These are phyloP conservation scores for Cercospora nicotianae DNA, from an alignment of 2,329 filamentous ascomycete genomes.

Conservation along the genomic window DNA sequence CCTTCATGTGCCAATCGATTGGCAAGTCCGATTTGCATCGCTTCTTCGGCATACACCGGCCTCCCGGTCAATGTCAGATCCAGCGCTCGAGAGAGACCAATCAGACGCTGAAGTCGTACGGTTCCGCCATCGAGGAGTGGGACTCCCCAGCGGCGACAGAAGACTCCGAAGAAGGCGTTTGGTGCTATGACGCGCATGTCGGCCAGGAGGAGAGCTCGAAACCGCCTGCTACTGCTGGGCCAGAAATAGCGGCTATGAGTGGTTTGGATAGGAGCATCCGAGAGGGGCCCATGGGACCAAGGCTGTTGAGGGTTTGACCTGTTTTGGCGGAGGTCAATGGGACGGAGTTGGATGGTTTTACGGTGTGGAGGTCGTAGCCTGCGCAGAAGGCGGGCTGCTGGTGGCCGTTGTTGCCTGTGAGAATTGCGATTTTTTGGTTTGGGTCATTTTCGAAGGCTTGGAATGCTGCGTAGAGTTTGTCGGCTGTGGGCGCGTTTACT, in stretches of 20 bases:
- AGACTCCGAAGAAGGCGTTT: conserved; percentile 57
- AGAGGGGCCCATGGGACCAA: conserved; percentile 56
- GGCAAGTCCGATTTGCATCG: conserved; percentile 54
- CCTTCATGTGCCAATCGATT: conserved; percentile 55
- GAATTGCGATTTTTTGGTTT: conserved; percentile 49
- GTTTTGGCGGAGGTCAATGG: neutral
- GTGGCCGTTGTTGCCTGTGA: conserved; percentile 43
- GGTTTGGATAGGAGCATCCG: conserved; percentile 54
- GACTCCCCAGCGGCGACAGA: conserved; percentile 54
- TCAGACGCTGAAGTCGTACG: conserved; percentile 52
- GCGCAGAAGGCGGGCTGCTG: conserved; percentile 54
- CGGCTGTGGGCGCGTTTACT: conserved; percentile 52
- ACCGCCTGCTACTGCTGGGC: conserved; percentile 56
- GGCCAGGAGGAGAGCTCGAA: conserved; percentile 56
- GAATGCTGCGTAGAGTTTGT: conserved; percentile 52
- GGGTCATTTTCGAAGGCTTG: conserved; percentile 52
- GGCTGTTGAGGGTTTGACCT: conserved; percentile 31
- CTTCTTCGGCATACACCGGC: conserved; percentile 51
- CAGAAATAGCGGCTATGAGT: conserved; percentile 53
- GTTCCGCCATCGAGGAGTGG: conserved; percentile 56
- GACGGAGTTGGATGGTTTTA: conserved; percentile 30
- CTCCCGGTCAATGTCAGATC: conserved; percentile 60
- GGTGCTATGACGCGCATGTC: conserved; percentile 58
- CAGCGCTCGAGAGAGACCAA: conserved; percentile 55
- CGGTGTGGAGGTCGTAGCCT: conserved; percentile 54